These are phyloP conservation scores for Heliamphora exappendiculata DNA, from an alignment of 148 eudicot genomes.

Conservation along the genomic window DNA sequence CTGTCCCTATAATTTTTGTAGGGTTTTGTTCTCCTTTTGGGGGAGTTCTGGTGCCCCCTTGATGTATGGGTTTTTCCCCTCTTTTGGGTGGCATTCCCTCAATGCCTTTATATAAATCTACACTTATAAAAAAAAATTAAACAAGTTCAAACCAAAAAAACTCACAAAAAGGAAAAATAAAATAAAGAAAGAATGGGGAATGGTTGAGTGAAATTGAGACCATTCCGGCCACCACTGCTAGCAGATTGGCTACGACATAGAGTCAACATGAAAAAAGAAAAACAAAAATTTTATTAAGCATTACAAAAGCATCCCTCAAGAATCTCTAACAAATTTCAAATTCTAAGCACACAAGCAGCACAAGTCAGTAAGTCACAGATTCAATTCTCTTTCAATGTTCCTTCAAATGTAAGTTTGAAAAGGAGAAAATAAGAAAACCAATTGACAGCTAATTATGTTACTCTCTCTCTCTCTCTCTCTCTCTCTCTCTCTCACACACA, in stretches of 20 bases:
- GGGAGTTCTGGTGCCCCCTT: too few species aligned
- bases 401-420: neutral
- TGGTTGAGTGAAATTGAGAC: neutral
- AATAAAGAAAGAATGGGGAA: neutral
- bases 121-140: neutral
- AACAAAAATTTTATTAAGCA: neutral
- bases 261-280: neutral
- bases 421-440: neutral
- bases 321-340: neutral
- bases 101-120: too few species aligned
- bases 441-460: neutral
- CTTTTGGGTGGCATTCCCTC: too few species aligned
- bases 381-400: neutral
- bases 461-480: neutral
- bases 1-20: too few species aligned
- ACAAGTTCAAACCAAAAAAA: neutral
- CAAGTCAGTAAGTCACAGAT: neutral
- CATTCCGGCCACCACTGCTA: neutral
- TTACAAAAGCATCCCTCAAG: neutral
- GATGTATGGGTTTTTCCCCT: too few species aligned
- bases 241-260: neutral
- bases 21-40: too few species aligned
- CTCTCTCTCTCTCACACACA: neutral
- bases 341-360: neutral
- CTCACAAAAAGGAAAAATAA: neutral